phyloP scores from a whole-genome alignment of 352 stramenopile genomes.

The Globisporangium okanoganense region DNA sequence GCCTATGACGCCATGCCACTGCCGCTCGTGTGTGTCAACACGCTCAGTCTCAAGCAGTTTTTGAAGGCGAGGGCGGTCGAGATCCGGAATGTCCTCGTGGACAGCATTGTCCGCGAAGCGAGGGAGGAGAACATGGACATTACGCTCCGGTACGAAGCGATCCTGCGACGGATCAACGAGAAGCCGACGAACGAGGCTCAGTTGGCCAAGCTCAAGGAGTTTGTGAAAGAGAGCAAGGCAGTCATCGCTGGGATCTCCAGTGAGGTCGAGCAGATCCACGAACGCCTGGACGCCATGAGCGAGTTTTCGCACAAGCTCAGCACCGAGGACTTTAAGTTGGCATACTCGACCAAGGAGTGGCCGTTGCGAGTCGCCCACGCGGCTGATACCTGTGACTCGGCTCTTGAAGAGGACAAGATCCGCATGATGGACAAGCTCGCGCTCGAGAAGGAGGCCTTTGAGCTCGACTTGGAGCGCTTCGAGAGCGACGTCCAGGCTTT shows the following conservation, averaged over 20 bases:
- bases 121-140: slow-evolving; percentile 86
- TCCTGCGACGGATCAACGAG: slow-evolving; percentile 87
- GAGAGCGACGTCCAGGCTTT: slow-evolving; percentile 88
- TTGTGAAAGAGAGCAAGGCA: slow-evolving; percentile 80
- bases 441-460: slow-evolving; percentile 89
- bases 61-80: slow-evolving; percentile 67
- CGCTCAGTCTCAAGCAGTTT: slow-evolving; percentile 55
- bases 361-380: slow-evolving; percentile 75
- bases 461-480: slow-evolving; percentile 84
- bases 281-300: slow-evolving; percentile 59
- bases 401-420: slow-evolving; percentile 90
- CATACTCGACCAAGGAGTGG: slow-evolving; percentile 89
- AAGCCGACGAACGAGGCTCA: slow-evolving; percentile 92
- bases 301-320: slow-evolving; percentile 88
- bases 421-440: slow-evolving; percentile 93
- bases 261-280: slow-evolving; percentile 77
- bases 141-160: slow-evolving; percentile 85
- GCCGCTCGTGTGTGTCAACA: slow-evolving; percentile 76
- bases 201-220: slow-evolving; percentile 86
- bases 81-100: slow-evolving; percentile 75
- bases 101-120: slow-evolving; percentile 73
- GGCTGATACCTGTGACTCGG: slow-evolving; percentile 82
- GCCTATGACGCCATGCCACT: slow-evolving; percentile 76
- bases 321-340: slow-evolving; percentile 86
- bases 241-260: slow-evolving; percentile 73